phyloP scores from a whole-genome alignment of 2,329 filamentous ascomycete genomes.

The Fusarium fracticaudum region DNA sequence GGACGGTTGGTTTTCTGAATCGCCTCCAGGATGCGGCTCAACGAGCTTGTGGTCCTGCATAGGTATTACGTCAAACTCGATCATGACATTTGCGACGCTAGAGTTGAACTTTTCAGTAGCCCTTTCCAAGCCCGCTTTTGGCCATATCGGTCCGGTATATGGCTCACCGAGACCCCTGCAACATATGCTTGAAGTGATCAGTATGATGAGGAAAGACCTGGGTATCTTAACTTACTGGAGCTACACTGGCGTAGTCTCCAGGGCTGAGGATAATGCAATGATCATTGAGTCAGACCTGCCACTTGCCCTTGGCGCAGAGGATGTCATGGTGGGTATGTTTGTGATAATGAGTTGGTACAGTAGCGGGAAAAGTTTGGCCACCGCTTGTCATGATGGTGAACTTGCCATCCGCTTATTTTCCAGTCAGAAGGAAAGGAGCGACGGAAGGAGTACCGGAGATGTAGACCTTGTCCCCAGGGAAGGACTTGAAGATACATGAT shows the following conservation, averaged over 20 bases:
- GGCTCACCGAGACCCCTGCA: fast-evolving
- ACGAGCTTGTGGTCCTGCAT: background rate
- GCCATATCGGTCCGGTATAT: background rate
- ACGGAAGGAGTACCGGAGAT: background rate
- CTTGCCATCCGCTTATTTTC: no score
- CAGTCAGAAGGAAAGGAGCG: background rate
- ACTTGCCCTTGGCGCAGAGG: background rate
- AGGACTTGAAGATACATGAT: background rate
- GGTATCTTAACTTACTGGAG: background rate
- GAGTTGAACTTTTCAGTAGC: background rate
- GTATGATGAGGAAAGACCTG: no score
- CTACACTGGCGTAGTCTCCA: no score
- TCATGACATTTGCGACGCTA: no score
- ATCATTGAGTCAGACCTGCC: background rate
- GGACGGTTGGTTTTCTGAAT: background rate
- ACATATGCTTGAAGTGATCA: no score
- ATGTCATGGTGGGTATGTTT: background rate
- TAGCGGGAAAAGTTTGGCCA: background rate
- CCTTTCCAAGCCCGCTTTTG: background rate
- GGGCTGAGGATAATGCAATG: background rate
- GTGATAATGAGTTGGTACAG: background rate
- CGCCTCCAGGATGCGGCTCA: background rate
- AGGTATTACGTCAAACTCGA: background rate
- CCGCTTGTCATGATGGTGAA: no score
- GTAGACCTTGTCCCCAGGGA: background rate